phyloP scores from a whole-genome alignment of 2,329 filamentous ascomycete genomes.

The Penicillium thymicola region DNA sequence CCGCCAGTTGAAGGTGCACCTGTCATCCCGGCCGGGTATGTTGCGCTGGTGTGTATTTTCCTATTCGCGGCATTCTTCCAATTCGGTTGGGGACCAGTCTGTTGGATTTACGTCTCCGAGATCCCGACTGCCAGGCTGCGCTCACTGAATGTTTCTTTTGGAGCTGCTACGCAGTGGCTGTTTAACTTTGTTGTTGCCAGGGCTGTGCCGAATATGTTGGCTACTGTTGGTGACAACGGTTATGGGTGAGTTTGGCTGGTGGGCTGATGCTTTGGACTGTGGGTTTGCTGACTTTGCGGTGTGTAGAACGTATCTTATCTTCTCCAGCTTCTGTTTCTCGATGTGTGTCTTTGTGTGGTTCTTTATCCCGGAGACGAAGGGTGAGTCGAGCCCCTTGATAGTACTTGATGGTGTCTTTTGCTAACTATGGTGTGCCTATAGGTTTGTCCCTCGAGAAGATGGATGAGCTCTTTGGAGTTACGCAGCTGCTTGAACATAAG shows the following conservation, averaged over 20 bases:
- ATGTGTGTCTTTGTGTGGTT: slow-evolving; percentile 67
- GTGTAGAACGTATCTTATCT: slow-evolving; percentile 66
- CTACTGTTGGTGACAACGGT: slow-evolving; percentile 48
- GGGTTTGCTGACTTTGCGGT: slow-evolving; percentile 29
- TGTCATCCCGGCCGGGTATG: slow-evolving; percentile 65
- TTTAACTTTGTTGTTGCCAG: slow-evolving; percentile 72
- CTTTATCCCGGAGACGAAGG: slow-evolving; percentile 71
- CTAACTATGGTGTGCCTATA: slow-evolving; percentile 7
- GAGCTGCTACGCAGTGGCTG: slow-evolving; percentile 67
- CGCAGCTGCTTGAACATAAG: slow-evolving; percentile 41
- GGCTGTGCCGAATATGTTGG: slow-evolving; percentile 66
- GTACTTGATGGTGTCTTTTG: neutral
- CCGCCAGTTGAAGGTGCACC: slow-evolving; percentile 49
- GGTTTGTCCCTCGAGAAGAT: slow-evolving; percentile 59
- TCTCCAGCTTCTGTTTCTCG: slow-evolving; percentile 61
- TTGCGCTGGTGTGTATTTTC: slow-evolving; percentile 69
- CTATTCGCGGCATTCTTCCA: slow-evolving; percentile 69
- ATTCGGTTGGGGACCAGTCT: slow-evolving; percentile 67
- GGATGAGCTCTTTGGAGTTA: slow-evolving; percentile 64
- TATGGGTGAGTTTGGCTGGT: slow-evolving; percentile 44
- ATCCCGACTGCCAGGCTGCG: slow-evolving; percentile 66
- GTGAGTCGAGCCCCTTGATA: slow-evolving; percentile 33
- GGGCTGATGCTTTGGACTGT: slow-evolving; percentile 16
- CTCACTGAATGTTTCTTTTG: slow-evolving; percentile 65
- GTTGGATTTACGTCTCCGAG: slow-evolving; percentile 70